These are phyloP conservation scores for Sporothrix variecibatus DNA, from an alignment of 2,329 filamentous ascomycete species.

Conservation along the genomic window DNA sequence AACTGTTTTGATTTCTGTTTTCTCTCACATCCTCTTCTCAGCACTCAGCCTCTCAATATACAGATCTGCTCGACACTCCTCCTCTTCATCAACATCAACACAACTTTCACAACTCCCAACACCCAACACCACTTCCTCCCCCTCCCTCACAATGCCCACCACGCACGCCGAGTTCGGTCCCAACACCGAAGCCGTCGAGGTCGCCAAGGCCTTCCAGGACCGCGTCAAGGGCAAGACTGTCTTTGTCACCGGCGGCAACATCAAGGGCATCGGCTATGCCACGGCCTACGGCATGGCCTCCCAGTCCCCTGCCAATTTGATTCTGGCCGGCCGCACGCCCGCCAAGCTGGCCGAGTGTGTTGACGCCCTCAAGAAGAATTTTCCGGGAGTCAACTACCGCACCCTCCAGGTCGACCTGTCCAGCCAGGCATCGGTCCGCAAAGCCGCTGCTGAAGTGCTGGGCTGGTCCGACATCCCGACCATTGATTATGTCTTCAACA, in stretches of 20 bases:
- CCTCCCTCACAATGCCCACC: neutral
- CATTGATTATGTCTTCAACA: conserved; percentile 45
- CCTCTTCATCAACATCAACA: neutral
- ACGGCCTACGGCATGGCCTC: conserved; percentile 39
- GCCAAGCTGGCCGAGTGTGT: conserved; percentile 39
- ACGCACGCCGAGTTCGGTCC: conserved; percentile 39
- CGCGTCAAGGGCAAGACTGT: conserved; percentile 42
- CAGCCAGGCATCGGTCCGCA: conserved; percentile 41
- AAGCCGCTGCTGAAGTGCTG: conserved; percentile 39
- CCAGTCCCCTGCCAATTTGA: conserved; percentile 18
- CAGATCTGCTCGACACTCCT: neutral
- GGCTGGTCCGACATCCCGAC: conserved; percentile 37
- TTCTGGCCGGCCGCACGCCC: conserved; percentile 27
- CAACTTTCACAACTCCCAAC: no score
- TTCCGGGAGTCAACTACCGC: conserved; percentile 35
- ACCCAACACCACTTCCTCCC: neutral
- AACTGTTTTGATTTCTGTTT: neutral
- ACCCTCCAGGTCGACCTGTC: conserved; percentile 43
- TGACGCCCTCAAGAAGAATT: conserved; percentile 33
- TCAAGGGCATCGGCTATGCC: conserved; percentile 37
- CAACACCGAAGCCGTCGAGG: conserved; percentile 43
- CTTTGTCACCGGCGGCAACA: conserved; percentile 42
- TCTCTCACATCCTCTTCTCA: neutral
- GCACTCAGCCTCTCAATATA: neutral
- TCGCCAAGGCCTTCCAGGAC: conserved; percentile 41